Evolutionary conservation across 2,329 filamentous ascomycete species (phyloP), one percentile per base, ranked within the genome.

Genomic region (Fusarium fracticaudum): DNA sequence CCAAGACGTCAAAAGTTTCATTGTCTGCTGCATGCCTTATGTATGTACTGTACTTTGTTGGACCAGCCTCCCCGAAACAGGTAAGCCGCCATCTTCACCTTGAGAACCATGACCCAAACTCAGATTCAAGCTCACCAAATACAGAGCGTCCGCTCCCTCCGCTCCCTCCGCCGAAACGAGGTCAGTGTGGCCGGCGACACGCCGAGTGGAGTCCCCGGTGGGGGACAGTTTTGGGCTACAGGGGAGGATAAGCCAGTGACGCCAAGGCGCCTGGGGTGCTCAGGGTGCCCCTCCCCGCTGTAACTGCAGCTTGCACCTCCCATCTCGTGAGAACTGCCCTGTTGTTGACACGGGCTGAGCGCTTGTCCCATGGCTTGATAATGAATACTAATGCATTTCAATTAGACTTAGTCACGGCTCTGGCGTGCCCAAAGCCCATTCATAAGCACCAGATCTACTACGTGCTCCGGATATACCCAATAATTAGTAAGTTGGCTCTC

Each of bases 171-270:
- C 72, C 74, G 70, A 69, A 55, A 64, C 60, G 64, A 65, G 72
- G 58, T 75, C 66, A 63, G 65, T 71, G 62, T 68, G 73, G 68
- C 76, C 74, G 74, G 76, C 72, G 74, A 78, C 66, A 66, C 71
- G 59, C 74, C 64, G 76, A 78, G 76, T 78, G 76, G 76, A 67
- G 71, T 67, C 40, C n/a, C 65, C 57, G 50, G 76, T 78, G 76
- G 76, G 70, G 76, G 76, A 50, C 14, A 53, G 53, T n/a, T 59
- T 50, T 62, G 53, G 62, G 51, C 54, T 48, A 38, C 47, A 60
- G 43, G 43, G 65, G 54, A 60, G 51, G 35, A 63, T 54, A 35
- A 37, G 62, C 72, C 73, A 72, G 71, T 73, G 73, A 73, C 72
- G 73, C 53, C 48, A 22, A 69, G 58, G 58, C 72, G 73, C 53